Evolutionary conservation across 306 rosid species (phyloP).

Genomic region (Vigna mungo): DNA sequence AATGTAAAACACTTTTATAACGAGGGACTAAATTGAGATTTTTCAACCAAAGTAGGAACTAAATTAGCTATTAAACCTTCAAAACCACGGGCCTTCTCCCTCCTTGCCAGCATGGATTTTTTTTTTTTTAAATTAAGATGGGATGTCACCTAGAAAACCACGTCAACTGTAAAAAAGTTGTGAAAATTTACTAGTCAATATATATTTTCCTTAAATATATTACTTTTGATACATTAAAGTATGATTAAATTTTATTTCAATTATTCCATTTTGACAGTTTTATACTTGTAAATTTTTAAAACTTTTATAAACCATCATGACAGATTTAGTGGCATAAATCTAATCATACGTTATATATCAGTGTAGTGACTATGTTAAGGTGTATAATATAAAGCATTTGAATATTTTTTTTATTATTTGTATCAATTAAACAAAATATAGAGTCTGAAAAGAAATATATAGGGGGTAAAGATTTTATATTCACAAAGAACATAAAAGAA

Average conservation of each 20-base stretch:
- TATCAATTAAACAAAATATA: background rate
- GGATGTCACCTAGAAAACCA: no score
- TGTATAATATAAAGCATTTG: background rate
- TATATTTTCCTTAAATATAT: background rate
- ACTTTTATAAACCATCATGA: background rate
- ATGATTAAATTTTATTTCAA: background rate
- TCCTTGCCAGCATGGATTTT: no score
- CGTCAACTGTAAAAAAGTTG: no score
- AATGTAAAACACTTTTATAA: no score
- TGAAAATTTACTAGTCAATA: no score
- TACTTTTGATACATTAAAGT: background rate
- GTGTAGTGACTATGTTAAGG: background rate
- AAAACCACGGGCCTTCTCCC: no score
- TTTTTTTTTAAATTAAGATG: no score
- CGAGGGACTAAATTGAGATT: no score
- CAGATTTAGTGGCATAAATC: background rate
- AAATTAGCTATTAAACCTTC: no score
- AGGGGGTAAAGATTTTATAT: background rate
- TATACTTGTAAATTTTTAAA: background rate
- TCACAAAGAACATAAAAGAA: background rate
- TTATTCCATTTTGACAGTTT: background rate
- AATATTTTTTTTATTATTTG: background rate
- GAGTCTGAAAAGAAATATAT: background rate
- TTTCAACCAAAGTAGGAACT: no score
- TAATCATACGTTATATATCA: background rate